Evolutionary conservation across 139 green algal genomes (phyloP), one percentile per base, ranked within the genome.

Genomic region (Closterium sp.): DNA sequence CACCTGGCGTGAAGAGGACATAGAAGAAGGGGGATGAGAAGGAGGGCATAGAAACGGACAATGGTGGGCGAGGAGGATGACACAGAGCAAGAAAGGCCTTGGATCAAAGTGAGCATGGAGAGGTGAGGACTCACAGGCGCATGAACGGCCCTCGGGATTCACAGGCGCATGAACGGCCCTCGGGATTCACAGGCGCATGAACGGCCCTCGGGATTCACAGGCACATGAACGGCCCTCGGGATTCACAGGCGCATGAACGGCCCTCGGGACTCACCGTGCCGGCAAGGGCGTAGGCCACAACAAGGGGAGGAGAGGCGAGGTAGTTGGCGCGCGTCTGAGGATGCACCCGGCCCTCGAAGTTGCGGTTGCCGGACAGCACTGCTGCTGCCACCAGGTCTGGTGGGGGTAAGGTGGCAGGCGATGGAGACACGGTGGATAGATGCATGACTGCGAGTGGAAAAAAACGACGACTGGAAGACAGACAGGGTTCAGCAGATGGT

Each of bases 301-400:
- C 92, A 5, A 95, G 92, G 12, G 92, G 92, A 30, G 92, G 92
- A 4, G 92, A 95, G 16, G 87, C 86, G 23, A 95, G 91, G 92
- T 95, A 95, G 93, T 95, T 95, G 35, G 91, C 93, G 10, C 93
- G 93, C 19, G 92, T 95, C 12, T 94, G 92, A 3, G 93, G 93
- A 84, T 95, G 92, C 25, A 95, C 92, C 30, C 93, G 91, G 33
- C 93, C 93, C 64, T 95, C 93, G 76, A 95, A 95, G 84, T 95
- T 95, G 33, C 93, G 66, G 55, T 95, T 95, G 91, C 93, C 93
- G 30, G 91, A 95, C 28, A 95, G 92, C 55, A 95, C 92, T 66
- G 90, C 91, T 23, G 86, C n/a, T n/a, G 87, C 92, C 33, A 95
- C 85, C 33, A 95, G 34, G 55, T 95, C 93, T 94, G 92, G 2